These are phyloP conservation scores for Ceratocystis alfenasii DNA, from an alignment of 2,329 filamentous ascomycete genomes.

Conservation along the genomic window DNA sequence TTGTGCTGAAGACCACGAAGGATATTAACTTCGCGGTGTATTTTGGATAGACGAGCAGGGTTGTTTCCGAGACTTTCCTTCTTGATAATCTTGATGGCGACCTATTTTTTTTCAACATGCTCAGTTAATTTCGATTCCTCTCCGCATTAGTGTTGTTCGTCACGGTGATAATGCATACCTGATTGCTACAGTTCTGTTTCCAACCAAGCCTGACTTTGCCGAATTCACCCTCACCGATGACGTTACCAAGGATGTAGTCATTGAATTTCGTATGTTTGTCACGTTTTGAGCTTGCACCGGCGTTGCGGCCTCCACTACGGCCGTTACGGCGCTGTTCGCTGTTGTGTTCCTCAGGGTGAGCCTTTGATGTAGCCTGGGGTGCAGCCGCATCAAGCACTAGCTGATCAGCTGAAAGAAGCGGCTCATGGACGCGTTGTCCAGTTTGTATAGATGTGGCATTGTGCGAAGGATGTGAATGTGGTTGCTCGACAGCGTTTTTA, in stretches of 20 bases:
- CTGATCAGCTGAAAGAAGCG: constrained; percentile 19
- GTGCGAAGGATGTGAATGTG: background rate
- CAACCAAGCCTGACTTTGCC: constrained; percentile 97
- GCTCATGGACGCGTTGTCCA: constrained; percentile 13
- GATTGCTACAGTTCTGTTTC: constrained; percentile 87
- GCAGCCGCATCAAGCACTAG: constrained; percentile 33
- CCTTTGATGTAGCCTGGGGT: constrained; percentile 35
- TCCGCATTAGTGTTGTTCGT: background rate
- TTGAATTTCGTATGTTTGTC: constrained; percentile 79
- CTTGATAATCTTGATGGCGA: constrained; percentile 95
- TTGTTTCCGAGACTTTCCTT: constrained; percentile 82
- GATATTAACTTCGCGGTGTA: constrained; percentile 93
- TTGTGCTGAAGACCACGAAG: constrained; percentile 78
- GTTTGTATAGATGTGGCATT: constrained; percentile 27
- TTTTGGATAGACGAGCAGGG: constrained; percentile 82
- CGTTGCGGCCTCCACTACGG: constrained; percentile 17
- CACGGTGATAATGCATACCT: constrained; percentile 37
- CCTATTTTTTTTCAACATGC: constrained; percentile 37
- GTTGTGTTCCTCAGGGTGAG: constrained; percentile 31
- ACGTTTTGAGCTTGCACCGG: constrained; percentile 29
- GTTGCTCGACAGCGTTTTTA: constrained; percentile 10
- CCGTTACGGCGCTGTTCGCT: constrained; percentile 18
- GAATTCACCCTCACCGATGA: constrained; percentile 94
- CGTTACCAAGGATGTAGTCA: constrained; percentile 90
- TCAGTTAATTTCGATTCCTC: background rate